Base-by-base conservation (phyloP, 1,139 yeast species). In the Zygoascus hellenicus region DNA sequence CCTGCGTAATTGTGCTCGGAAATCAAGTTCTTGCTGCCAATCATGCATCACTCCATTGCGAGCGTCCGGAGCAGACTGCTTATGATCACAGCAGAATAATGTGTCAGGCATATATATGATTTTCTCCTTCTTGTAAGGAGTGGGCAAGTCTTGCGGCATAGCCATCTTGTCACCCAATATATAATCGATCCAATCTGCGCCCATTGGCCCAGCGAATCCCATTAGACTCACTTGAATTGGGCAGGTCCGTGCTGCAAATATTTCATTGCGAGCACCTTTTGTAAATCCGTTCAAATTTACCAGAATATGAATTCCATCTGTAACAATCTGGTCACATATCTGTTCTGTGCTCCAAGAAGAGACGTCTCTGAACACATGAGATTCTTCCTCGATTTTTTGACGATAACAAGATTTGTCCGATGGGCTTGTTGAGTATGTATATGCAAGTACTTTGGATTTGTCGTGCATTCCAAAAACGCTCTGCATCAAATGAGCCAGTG, bases 121-220 rank as follows among this genome's bases (percentile, higher is more conserved):
- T 41, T 56, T 56, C 45, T 64, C 68, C 42, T 54, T 55, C 45
- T 58, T 58, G 34, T 51, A 50, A 4, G 52, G 59, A 10, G 47
- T 29, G n/a, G 17, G 50, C 46, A 30, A 29, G 32, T 31, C 38
- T 48, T 30, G 31, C 43, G 48, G 48, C 40, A 52, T 54, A 19
- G 57, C 61, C 30, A 51, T 48, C 14, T 43, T 35, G 48, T 64
- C 68, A 1, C 63, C 67, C 9, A 64, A 51, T 15, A 64, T 46
- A 43, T 64, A 64, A 45, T 64, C 68, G 42, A 60, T 56, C 67
- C 67, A 64, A 16, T 56, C 59, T 6, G 63, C 64, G 2, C 67
- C 67, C 49, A 64, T 50, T 11, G 66, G 58, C 2, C 68, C 68
- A 2, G 68, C 68, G 51, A 63, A 65, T 3, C 68, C 68, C 66